A percentile compares a stretch with the other conserved stretches of the same genome.
These are phyloP conservation scores for Nepenthes gracilis DNA, from an alignment of 148 eudicot genomes.

Conservation along the genomic window DNA sequence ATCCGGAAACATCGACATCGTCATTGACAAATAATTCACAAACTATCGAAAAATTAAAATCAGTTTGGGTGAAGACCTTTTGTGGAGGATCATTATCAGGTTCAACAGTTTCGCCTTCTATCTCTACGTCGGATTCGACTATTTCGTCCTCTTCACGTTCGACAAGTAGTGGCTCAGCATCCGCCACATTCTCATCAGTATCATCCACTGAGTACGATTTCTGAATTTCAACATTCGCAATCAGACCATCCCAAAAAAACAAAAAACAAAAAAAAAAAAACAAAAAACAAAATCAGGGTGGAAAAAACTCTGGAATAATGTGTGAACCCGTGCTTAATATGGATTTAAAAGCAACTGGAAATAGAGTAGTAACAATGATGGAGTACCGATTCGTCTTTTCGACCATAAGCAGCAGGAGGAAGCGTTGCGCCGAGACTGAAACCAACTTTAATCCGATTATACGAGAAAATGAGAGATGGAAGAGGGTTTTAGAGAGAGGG, in stretches of 20 bases:
- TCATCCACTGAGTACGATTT: constrained; percentile 34
- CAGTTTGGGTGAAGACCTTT: constrained; percentile 26
- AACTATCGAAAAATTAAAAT: no score
- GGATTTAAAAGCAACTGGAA: not conserved
- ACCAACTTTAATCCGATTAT: not conserved
- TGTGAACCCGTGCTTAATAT: constrained; percentile 1
- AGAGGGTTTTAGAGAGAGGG: not conserved
- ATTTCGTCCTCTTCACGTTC: constrained; percentile 40
- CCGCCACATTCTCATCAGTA: constrained; percentile 43
- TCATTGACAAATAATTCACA: no score
- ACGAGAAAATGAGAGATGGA: not conserved
- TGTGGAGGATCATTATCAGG: constrained; percentile 92
- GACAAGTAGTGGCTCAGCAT: constrained; percentile 21
- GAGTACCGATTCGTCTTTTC: constrained; percentile 30
- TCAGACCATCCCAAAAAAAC: constrained; percentile 1
- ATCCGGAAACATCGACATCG: no score
- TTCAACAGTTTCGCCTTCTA: constrained; percentile 75
- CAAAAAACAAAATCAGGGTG: not conserved
- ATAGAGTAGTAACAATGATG: not conserved
- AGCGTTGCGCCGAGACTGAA: constrained; percentile 58
- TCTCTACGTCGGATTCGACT: constrained; percentile 81
- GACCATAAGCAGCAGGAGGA: constrained; percentile 32
- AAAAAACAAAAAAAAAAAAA: not conserved
- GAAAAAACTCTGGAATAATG: not conserved
- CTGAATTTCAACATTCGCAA: constrained; percentile 10